A percentile compares a stretch with the other conserved stretches of the same genome.
phyloP scores from a whole-genome alignment of 306 rosid species.

The Prunus mira region DNA sequence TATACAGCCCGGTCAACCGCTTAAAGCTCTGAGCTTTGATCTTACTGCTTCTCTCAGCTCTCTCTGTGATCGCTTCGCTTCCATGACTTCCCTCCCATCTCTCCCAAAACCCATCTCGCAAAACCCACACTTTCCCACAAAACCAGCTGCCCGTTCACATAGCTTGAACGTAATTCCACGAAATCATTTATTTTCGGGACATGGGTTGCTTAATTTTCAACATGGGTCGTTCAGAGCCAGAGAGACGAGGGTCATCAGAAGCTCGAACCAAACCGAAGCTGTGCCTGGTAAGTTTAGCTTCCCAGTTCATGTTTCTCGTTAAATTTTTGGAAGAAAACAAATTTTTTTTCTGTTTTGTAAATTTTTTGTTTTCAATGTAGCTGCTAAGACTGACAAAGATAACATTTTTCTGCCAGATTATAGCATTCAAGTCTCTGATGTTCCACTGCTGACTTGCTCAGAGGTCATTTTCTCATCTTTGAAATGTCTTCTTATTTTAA shows the following conservation, averaged over 20 bases:
- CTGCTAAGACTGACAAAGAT: neutral
- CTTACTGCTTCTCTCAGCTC: neutral
- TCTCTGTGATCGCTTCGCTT: neutral
- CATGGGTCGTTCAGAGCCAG: conserved; percentile 5
- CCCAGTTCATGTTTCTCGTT: neutral
- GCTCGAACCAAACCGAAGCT: conserved; percentile 27
- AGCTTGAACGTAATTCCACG: conserved; percentile 8
- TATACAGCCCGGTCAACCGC: neutral
- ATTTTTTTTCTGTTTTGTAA: neutral
- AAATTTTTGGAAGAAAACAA: neutral
- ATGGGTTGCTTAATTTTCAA: conserved; percentile 15
- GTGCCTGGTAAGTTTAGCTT: conserved; percentile 34
- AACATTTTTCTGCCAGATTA: conserved; percentile 39
- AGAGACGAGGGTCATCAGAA: conserved; percentile 9
- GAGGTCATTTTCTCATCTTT: conserved; percentile 42
- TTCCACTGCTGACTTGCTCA: conserved; percentile 50
- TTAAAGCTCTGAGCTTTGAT: neutral
- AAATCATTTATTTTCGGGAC: conserved; percentile 6
- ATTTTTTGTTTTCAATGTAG: neutral
- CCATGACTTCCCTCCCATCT: conserved; percentile 42
- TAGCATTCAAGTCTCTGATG: conserved; percentile 29
- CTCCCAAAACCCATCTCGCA: conserved; percentile 24
- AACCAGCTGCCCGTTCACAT: neutral
- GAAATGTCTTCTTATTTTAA: neutral
- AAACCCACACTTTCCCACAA: neutral